Evolutionary conservation across 2,329 filamentous ascomycete species (phyloP).

Genomic region (Gliomastix tumulicola): DNA sequence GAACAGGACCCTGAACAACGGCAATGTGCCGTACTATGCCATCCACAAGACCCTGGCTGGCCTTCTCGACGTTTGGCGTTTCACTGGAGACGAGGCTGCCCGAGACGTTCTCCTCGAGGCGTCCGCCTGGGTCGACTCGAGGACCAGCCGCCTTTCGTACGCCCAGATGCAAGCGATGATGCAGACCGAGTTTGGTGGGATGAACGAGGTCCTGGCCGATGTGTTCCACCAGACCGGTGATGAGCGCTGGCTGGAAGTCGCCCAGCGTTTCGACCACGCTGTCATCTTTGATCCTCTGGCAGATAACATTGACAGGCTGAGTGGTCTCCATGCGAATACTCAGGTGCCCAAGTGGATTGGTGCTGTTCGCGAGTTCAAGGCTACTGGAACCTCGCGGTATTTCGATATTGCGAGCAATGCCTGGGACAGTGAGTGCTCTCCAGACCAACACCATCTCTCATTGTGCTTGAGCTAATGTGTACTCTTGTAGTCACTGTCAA

Average conservation of each 20-base stretch:
- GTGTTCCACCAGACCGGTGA: conserved; percentile 39
- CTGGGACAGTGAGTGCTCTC: too few species aligned
- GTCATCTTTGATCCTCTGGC: conserved; percentile 38
- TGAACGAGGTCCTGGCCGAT: conserved; percentile 43
- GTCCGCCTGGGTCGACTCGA: conserved; percentile 39
- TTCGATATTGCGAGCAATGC: conserved; percentile 41
- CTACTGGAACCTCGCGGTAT: conserved; percentile 35
- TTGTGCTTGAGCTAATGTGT: too few species aligned
- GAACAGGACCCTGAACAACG: conserved; percentile 31
- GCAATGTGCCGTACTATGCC: conserved; percentile 46
- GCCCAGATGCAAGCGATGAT: conserved; percentile 39
- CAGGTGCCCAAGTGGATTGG: conserved; percentile 49
- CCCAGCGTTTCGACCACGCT: conserved; percentile 42
- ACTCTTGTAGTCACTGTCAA: conserved; percentile 36
- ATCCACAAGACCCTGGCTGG: conserved; percentile 48
- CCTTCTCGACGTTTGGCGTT: conserved; percentile 40
- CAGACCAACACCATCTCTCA: too few species aligned
- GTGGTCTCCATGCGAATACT: conserved; percentile 44
- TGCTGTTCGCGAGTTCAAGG: conserved; percentile 38
- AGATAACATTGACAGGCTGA: conserved; percentile 32
- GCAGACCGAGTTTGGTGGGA: conserved; percentile 43
- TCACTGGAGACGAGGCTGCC: conserved; percentile 32
- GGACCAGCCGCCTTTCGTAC: conserved; percentile 33
- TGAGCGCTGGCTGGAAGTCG: conserved; percentile 34
- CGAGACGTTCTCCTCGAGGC: conserved; percentile 33